Percentiles rank a stretch among this genome's conserved stretches.
Evolutionary conservation across 495 filamentous ascomycete species (phyloP).

Genomic region (Penicillium egyptiacum): DNA sequence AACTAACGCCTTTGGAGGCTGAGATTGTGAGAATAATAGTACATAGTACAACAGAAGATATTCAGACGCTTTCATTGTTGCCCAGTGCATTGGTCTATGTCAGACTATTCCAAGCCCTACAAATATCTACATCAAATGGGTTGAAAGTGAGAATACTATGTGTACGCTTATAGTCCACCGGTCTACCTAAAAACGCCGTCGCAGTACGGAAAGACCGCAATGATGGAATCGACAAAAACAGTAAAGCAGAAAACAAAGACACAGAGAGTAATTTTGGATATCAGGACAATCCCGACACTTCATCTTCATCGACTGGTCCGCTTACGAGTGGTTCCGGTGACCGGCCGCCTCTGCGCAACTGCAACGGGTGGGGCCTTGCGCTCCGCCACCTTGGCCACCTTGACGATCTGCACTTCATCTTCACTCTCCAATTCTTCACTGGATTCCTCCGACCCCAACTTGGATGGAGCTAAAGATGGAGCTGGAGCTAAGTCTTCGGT

Average conservation of each 20-base stretch:
- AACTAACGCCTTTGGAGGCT: background rate
- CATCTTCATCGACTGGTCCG: constrained; percentile 26
- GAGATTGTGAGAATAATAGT: too few relatives aligned
- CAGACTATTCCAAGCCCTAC: background rate
- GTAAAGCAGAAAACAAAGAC: constrained; percentile 8
- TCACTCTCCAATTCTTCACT: constrained; percentile 30
- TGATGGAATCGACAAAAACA: constrained; percentile 8
- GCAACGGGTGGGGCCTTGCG: constrained; percentile 25
- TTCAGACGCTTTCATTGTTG: too few relatives aligned
- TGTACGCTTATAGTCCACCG: background rate
- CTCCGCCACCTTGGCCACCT: constrained; percentile 29
- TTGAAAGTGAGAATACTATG: background rate
- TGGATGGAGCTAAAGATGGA: constrained; percentile 9
- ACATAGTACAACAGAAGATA: too few relatives aligned
- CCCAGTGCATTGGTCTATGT: background rate
- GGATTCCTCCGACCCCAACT: constrained; percentile 22
- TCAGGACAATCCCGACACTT: constrained; percentile 16
- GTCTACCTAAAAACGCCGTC: constrained; percentile 20
- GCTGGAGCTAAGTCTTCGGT: constrained; percentile 15
- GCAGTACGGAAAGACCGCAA: constrained; percentile 6
- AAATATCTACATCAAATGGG: background rate
- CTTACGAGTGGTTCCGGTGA: constrained; percentile 25
- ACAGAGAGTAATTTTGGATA: constrained; percentile 2
- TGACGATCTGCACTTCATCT: constrained; percentile 39
- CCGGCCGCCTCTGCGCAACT: constrained; percentile 19